Evolutionary conservation across 2,329 filamentous ascomycete genomes (phyloP).

Genomic region (Pseudogymnoascus sp.): DNA sequence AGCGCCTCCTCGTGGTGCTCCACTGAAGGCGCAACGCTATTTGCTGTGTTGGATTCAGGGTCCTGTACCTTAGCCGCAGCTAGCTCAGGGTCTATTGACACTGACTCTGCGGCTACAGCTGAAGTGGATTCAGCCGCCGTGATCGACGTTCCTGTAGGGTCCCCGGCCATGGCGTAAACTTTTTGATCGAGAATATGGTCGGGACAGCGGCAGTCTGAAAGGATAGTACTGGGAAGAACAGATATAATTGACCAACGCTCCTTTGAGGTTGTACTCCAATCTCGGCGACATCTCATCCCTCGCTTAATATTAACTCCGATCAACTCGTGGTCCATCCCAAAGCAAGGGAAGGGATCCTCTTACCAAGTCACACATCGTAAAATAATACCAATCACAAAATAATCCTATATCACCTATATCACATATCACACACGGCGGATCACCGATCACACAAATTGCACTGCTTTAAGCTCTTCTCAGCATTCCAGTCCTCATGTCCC

Average conservation of each 20-base stretch:
- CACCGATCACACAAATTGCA: not conserved
- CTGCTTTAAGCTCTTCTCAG: not conserved
- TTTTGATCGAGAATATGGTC: not conserved
- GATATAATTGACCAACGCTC: not conserved
- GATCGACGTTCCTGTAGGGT: not conserved
- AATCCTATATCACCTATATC: not conserved
- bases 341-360: not conserved
- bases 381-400: slow-evolving; percentile 2
- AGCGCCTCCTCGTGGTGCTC: not conserved
- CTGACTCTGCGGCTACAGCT: not conserved
- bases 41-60: not conserved
- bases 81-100: not conserved
- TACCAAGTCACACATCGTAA: slow-evolving; percentile 18
- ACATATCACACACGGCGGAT: not conserved
- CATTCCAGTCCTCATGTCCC: not conserved
- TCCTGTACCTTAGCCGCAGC: not conserved
- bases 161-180: not conserved
- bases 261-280: not conserved
- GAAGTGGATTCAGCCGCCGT: not conserved
- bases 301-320: not conserved
- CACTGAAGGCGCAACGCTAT: not conserved
- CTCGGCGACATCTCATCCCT: not conserved
- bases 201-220: not conserved
- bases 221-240: not conserved
- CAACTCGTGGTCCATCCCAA: not conserved